Conservation (phyloP, 2,329 filamentous ascomycete genomes). For the Aspergillus neoniger region DNA sequence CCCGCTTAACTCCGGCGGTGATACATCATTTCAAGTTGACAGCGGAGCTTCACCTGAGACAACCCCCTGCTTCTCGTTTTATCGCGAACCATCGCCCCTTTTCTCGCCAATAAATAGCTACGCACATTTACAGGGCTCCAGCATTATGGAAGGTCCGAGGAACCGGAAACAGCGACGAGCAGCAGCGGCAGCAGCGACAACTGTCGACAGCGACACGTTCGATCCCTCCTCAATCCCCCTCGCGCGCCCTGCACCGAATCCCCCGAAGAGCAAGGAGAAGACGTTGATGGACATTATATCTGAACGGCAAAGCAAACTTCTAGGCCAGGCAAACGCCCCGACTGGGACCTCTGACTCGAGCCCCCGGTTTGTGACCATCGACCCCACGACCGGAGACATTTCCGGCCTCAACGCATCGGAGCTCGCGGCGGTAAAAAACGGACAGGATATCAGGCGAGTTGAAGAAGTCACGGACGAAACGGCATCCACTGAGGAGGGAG, state of each 20-base stretch:
- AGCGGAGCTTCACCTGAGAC: neutral
- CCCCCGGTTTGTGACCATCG: slow-evolving; percentile 37
- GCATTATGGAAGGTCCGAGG: slow-evolving; percentile 31
- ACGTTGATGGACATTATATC: slow-evolving; percentile 50
- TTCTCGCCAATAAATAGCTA: neutral
- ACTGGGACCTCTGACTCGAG: slow-evolving; percentile 1
- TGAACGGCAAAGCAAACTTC: slow-evolving; percentile 43
- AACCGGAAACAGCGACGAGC: slow-evolving; percentile 47
- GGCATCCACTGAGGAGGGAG: neutral
- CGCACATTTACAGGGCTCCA: neutral
- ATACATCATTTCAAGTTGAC: slow-evolving; percentile 9
- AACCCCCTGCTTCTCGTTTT: neutral
- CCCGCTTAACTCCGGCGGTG: slow-evolving; percentile 23
- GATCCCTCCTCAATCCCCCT: slow-evolving; percentile 39
- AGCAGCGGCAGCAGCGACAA: slow-evolving; percentile 26
- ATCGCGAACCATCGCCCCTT: slow-evolving; percentile 5
- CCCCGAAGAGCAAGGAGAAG: slow-evolving; percentile 29
- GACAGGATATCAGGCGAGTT: neutral
- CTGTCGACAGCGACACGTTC: slow-evolving; percentile 22
- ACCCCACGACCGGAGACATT: slow-evolving; percentile 26
- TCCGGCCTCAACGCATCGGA: slow-evolving; percentile 29
- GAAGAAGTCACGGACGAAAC: slow-evolving; percentile 10
- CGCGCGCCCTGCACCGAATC: slow-evolving; percentile 26
- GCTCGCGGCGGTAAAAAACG: slow-evolving; percentile 19
- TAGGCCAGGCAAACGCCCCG: slow-evolving; percentile 13